Percentiles rank a stretch among this genome's conserved stretches.
Conservation (phyloP, 2,329 filamentous ascomycete genomes). For the Cladosporium colombiae region DNA sequence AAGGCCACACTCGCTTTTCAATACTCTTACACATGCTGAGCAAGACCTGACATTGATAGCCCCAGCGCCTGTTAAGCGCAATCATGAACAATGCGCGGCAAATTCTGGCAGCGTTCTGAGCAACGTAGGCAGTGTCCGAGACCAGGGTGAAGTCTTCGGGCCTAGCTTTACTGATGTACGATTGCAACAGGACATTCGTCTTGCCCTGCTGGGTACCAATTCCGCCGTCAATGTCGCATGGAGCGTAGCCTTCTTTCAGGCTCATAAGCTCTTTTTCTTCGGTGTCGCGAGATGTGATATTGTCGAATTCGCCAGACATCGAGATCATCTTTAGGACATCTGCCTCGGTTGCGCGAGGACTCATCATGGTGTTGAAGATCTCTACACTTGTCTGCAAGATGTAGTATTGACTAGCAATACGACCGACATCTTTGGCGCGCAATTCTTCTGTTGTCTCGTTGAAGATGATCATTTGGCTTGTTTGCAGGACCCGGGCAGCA, state of each 20-base stretch:
- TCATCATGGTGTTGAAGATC: slow-evolving; percentile 96
- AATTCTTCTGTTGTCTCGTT: slow-evolving; percentile 93
- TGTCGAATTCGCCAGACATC: slow-evolving; percentile 97
- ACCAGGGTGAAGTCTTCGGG: slow-evolving; percentile 91
- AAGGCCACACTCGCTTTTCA: slow-evolving; percentile 93
- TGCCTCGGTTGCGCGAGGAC: slow-evolving; percentile 78
- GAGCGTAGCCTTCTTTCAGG: slow-evolving; percentile 69
- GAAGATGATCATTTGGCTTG: slow-evolving; percentile 98
- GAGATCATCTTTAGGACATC: slow-evolving; percentile 96
- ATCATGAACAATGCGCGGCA: slow-evolving; percentile 97
- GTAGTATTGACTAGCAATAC: slow-evolving; percentile 97
- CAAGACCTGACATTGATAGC: slow-evolving; percentile 88
- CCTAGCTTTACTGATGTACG: slow-evolving; percentile 85
- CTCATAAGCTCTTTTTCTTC: slow-evolving; percentile 84
- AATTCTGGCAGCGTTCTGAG: slow-evolving; percentile 92
- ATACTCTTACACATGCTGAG: slow-evolving; percentile 94
- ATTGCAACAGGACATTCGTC: slow-evolving; percentile 92
- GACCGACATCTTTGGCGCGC: slow-evolving; percentile 88
- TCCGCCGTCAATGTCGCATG: slow-evolving; percentile 74
- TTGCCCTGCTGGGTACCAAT: slow-evolving; percentile 75
- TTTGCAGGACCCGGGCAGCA: slow-evolving; percentile 81
- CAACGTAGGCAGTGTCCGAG: slow-evolving; percentile 91
- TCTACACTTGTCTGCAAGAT: slow-evolving; percentile 91
- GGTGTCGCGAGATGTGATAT: slow-evolving; percentile 87
- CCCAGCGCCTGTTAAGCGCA: slow-evolving; percentile 91